Percentiles rank a stretch among this genome's conserved stretches.
Conservation (phyloP, 805 yeast genomes). For the Gaillardinia entomophila region DNA sequence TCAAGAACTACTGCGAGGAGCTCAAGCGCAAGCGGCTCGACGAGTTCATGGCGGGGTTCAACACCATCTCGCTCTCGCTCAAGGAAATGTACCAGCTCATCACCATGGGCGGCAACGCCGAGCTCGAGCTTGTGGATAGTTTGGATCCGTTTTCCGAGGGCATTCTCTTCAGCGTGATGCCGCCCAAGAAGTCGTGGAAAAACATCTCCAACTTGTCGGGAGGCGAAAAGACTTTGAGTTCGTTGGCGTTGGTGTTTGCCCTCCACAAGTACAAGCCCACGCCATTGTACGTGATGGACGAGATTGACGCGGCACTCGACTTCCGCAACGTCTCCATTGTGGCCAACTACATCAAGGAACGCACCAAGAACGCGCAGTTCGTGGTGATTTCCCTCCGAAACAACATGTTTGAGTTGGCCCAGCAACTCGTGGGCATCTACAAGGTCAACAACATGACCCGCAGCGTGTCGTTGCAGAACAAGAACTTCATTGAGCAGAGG, state of each 20-base stretch:
- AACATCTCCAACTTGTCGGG: slow-evolving; percentile 93
- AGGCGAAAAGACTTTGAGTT: slow-evolving; percentile 94
- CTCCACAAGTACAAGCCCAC: slow-evolving; percentile 95
- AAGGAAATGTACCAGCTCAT: slow-evolving; percentile 98
- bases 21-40: slow-evolving; percentile 68
- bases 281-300: slow-evolving; percentile 97
- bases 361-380: slow-evolving; percentile 95
- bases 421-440: slow-evolving; percentile 91
- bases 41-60: slow-evolving; percentile 93
- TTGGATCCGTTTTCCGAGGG: slow-evolving; percentile 99
- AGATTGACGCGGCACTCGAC: slow-evolving; percentile 97
- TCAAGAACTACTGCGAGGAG: slow-evolving; percentile 58
- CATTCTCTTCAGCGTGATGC: slow-evolving; percentile 95
- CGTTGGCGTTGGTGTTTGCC: slow-evolving; percentile 93
- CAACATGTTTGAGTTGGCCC: slow-evolving; percentile 96
- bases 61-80: slow-evolving; percentile 75
- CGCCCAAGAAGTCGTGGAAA: slow-evolving; percentile 97
- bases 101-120: slow-evolving; percentile 99
- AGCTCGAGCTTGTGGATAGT: slow-evolving; percentile 89
- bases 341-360: slow-evolving; percentile 92
- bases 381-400: slow-evolving; percentile 92
- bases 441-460: slow-evolving; percentile 87
- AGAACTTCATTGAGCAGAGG: slow-evolving; percentile 33
- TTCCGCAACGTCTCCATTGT: slow-evolving; percentile 95
- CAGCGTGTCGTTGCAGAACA: slow-evolving; percentile 72